Percentiles rank a stretch among this genome's conserved stretches.
These are phyloP conservation scores for Colletotrichum liriopes DNA, from an alignment of 2,329 filamentous ascomycete genomes.

Conservation along the genomic window DNA sequence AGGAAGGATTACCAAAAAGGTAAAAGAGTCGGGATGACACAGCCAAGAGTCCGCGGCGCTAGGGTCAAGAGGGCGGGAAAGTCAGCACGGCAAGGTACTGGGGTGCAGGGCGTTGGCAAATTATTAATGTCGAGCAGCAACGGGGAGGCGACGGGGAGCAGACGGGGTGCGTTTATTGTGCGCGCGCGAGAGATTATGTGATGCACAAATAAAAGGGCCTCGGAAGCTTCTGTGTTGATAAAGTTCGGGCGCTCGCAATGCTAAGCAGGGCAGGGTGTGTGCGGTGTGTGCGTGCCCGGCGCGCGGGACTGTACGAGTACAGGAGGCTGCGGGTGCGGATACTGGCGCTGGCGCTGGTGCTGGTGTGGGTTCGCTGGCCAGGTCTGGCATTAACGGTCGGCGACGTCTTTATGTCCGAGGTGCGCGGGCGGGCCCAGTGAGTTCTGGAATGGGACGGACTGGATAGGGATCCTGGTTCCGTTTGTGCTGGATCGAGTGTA, in stretches of 20 bases:
- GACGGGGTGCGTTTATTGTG: conserved; percentile 42
- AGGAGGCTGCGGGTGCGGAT: conserved; percentile 29
- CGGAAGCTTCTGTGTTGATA: conserved; percentile 42
- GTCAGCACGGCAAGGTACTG: conserved; percentile 37
- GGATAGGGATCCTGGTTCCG: conserved; percentile 33
- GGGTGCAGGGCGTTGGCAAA: conserved; percentile 39
- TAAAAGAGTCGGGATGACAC: conserved; percentile 41
- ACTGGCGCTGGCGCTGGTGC: conserved; percentile 14
- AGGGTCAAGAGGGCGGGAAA: conserved; percentile 33
- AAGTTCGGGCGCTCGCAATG: conserved; percentile 42
- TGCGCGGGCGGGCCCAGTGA: conserved; percentile 42
- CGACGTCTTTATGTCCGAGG: conserved; percentile 60
- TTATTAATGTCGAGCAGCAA: conserved; percentile 42
- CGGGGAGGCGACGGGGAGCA: conserved; percentile 17
- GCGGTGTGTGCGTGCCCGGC: conserved; percentile 17
- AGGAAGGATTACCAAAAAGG: conserved; percentile 32
- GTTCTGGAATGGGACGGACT: conserved; percentile 19
- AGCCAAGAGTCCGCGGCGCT: conserved; percentile 39
- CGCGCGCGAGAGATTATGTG: conserved; percentile 42
- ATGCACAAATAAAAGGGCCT: conserved; percentile 21
- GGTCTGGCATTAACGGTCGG: conserved; percentile 49
- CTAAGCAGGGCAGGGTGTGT: conserved; percentile 25
- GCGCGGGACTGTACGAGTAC: not conserved
- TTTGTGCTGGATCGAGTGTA: conserved; percentile 19
- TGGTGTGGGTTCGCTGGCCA: conserved; percentile 17